Conservation (phyloP, 495 filamentous ascomycete species). For the Massariosphaeria phaeospora region DNA sequence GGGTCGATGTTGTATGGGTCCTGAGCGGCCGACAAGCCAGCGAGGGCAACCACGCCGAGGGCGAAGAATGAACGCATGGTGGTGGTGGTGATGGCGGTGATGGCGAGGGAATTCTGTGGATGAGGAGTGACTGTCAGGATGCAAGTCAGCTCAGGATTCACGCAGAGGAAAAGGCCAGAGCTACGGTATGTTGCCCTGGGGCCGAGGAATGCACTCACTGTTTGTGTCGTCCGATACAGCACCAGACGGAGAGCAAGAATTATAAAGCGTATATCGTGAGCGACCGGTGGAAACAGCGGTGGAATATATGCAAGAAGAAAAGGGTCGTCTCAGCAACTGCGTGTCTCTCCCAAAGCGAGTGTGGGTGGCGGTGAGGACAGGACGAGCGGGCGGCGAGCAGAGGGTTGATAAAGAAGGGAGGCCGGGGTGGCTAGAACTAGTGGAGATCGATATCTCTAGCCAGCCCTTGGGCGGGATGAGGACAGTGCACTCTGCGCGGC, state of each 20-base stretch:
- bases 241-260: neutral
- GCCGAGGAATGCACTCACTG: conserved; percentile 21
- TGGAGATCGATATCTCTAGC: conserved; percentile 5
- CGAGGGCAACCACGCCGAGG: conserved; percentile 31
- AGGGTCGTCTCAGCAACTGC: neutral
- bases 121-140: neutral
- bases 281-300: neutral
- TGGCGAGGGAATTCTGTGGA: conserved; percentile 1
- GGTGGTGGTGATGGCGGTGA: conserved; percentile 11
- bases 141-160: too few species aligned
- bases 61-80: conserved; percentile 32
- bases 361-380: conserved; percentile 22
- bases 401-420: conserved; percentile 17
- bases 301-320: neutral
- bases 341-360: conserved; percentile 23
- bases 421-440: conserved; percentile 14
- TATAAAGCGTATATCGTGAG: neutral
- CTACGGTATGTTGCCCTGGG: too few species aligned
- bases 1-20: conserved; percentile 52
- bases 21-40: conserved; percentile 44
- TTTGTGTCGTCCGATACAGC: neutral
- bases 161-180: too few species aligned
- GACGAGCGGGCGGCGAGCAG: neutral
- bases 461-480: conserved; percentile 8
- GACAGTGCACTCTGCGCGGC: neutral